These are phyloP conservation scores for Bombardia bombarda DNA, from an alignment of 495 filamentous ascomycete species.

Conservation along the genomic window DNA sequence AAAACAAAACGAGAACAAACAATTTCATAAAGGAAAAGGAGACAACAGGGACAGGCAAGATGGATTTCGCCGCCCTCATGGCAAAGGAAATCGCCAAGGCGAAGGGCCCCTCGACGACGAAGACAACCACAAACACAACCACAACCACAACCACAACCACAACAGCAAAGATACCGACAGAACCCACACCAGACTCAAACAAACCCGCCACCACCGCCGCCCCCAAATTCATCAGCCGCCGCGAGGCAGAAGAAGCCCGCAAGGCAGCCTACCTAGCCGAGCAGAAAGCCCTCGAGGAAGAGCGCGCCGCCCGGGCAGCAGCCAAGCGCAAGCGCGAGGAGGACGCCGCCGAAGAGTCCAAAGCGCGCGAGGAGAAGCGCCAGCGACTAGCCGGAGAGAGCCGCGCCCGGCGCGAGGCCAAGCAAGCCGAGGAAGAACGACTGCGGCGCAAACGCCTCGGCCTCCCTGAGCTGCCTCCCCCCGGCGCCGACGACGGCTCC, in stretches of 20 bases:
- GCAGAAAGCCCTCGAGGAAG: slow-evolving; percentile 59
- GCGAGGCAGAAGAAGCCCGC: slow-evolving; percentile 79
- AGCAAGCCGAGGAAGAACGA: slow-evolving; percentile 50
- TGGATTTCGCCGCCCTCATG: slow-evolving; percentile 96
- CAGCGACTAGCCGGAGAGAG: slow-evolving; percentile 74
- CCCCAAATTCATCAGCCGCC: slow-evolving; percentile 75
- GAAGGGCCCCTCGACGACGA: slow-evolving; percentile 35
- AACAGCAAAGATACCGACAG: slow-evolving; percentile 13
- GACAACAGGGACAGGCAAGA: slow-evolving; percentile 27
- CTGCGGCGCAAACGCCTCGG: slow-evolving; percentile 47
- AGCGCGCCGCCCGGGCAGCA: slow-evolving; percentile 55
- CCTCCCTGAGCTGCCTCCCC: slow-evolving; percentile 59
- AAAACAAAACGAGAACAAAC: neutral
- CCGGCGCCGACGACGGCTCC: slow-evolving; percentile 6
- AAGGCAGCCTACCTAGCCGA: slow-evolving; percentile 72
- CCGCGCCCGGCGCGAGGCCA: slow-evolving; percentile 56
- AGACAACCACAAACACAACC: slow-evolving; percentile 11
- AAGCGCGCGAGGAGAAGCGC: slow-evolving; percentile 70
- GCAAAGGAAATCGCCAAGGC: slow-evolving; percentile 78
- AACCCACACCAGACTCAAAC: no score
- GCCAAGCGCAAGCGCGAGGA: slow-evolving; percentile 89
- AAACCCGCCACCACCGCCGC: slow-evolving; percentile 6
- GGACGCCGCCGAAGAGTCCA: slow-evolving; percentile 62
- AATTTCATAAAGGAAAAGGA: neutral
- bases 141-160: slow-evolving; percentile 17